Base-by-base conservation (phyloP, 2,329 filamentous ascomycete genomes). In the Fusarium palustre region DNA sequence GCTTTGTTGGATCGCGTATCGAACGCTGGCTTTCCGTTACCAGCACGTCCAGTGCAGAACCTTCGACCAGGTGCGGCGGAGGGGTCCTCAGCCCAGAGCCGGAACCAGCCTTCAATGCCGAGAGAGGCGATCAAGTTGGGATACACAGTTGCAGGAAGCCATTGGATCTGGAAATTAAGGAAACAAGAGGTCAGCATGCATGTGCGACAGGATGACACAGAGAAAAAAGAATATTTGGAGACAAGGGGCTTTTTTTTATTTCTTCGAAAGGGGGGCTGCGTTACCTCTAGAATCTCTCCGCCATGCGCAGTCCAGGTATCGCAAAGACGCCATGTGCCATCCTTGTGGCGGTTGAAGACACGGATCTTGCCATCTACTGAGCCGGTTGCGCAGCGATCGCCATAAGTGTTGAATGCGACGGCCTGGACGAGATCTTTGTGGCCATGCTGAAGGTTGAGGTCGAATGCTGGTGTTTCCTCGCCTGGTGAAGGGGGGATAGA, bases 291-390 rank as follows among this genome's bases (percentile, higher is more conserved):
- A 66, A 98, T 91, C 80, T 97, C 94, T 50, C 93, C 93, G 76
- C 93, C 92, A 78, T 98, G 95, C 20, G 93, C 95, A 48, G 88
- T 89, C 93, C 94, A 97, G 59, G 89, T 93, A 81, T 98, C 95
- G 76, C 90, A 92, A 38, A 96, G 82, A 53, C 88, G 86, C 93
- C 94, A 97, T 59, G 88, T 84, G 42, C 89, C 89, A 73, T 93
- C 91, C 70, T 90, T 90, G 76, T 96, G 91, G 48, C 91, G 87
- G 79, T 95, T 93, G 86, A 95, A 97, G 67, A 97, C 92, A 77
- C 94, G 93, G 75, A 98, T 91, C 78, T 92, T 93, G 79, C 97
- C 95, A 79, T 98, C 95, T 20, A 95, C 92, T 20, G 93, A 96
- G 34, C 93, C 94, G 4, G 94, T 96, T 42, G 94, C 92, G 84